These are phyloP conservation scores for Phytophthora cryptogea DNA, from an alignment of 352 stramenopile species.

Conservation along the genomic window DNA sequence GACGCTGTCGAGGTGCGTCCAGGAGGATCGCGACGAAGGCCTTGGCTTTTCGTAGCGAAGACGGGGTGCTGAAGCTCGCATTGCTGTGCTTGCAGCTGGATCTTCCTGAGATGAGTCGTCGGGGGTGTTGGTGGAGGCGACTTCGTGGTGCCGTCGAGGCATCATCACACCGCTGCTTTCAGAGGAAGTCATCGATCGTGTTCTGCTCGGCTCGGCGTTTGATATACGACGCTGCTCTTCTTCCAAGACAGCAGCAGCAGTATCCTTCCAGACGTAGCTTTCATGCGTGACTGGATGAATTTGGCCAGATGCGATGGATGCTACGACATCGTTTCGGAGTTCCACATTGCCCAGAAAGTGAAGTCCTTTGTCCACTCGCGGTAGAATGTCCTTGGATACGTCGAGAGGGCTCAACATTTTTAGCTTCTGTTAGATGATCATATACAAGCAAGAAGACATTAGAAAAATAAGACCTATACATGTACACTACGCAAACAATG, in stretches of 20 bases:
- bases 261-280: slow-evolving; percentile 74
- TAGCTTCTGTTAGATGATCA: slow-evolving; percentile 49
- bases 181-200: slow-evolving; percentile 60
- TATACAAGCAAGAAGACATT: slow-evolving; percentile 11
- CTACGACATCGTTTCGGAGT: slow-evolving; percentile 53
- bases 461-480: slow-evolving; percentile 20
- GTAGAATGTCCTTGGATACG: slow-evolving; percentile 57
- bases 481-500: background rate
- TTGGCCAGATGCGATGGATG: slow-evolving; percentile 58
- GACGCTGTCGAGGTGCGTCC: slow-evolving; percentile 68
- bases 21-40: slow-evolving; percentile 49
- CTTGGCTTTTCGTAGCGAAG: slow-evolving; percentile 43
- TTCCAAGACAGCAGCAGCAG: slow-evolving; percentile 24
- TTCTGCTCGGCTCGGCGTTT: slow-evolving; percentile 17
- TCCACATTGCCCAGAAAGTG: slow-evolving; percentile 75
- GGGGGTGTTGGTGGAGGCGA: slow-evolving; percentile 2
- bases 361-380: slow-evolving; percentile 56
- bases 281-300: slow-evolving; percentile 75
- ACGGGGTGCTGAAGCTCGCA: background rate
- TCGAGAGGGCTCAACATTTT: slow-evolving; percentile 80
- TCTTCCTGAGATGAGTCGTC: slow-evolving; percentile 28
- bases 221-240: slow-evolving; percentile 18
- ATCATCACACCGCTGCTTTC: slow-evolving; percentile 43
- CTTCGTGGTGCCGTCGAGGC: slow-evolving; percentile 8
- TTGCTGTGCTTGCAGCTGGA: background rate